phyloP scores from a whole-genome alignment of 1,139 yeast genomes.

The Yamadazyma sp. region DNA sequence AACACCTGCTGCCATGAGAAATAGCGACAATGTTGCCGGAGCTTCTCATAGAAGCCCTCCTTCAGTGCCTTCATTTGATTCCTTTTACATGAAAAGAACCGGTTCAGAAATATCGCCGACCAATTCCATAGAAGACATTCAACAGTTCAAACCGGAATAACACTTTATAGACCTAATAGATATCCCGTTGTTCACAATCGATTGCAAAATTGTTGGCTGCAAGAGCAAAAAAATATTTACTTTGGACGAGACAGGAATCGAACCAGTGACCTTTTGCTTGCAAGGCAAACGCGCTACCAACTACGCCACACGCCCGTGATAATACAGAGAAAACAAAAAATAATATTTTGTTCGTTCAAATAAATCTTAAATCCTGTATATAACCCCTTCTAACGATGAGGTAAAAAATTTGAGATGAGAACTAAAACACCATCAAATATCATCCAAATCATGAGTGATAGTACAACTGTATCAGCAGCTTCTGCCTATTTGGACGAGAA shows the following conservation, averaged over 20 bases:
- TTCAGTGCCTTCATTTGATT: neutral
- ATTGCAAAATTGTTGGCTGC: too few relatives aligned
- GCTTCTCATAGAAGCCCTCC: constrained; percentile 1
- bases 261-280: constrained; percentile 67
- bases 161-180: neutral
- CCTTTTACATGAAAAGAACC: neutral
- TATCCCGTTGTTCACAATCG: too few relatives aligned
- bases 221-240: constrained; percentile 24
- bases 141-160: neutral
- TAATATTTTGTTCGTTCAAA: neutral
- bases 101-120: constrained; percentile 4
- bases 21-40: constrained; percentile 22
- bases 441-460: constrained; percentile 5
- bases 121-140: constrained; percentile 1
- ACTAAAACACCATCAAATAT: neutral
- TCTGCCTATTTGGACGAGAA: constrained; percentile 70
- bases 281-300: constrained; percentile 73
- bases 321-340: neutral
- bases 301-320: constrained; percentile 65
- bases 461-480: constrained; percentile 44
- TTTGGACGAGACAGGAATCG: constrained; percentile 66
- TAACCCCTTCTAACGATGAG: constrained; percentile 1
- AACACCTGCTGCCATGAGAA: constrained; percentile 14
- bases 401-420: constrained; percentile 6
- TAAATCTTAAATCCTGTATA: neutral